Base-by-base conservation (phyloP, 345 rosid species). In the Limnanthes douglasii region DNA sequence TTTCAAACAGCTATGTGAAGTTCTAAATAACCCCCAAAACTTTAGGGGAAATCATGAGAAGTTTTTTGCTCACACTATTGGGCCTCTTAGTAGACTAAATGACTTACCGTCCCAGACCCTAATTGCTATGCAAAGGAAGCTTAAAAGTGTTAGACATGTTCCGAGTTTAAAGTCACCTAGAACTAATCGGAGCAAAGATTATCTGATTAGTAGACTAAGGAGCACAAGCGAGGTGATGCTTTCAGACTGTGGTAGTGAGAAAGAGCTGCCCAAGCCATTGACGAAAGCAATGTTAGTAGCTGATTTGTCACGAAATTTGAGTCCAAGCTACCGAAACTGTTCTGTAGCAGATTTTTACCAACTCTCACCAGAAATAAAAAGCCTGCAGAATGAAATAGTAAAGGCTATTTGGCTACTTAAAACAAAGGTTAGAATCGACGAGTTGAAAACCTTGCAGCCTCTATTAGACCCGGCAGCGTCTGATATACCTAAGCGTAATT, bases 261-360 rank as follows among this genome's bases (percentile, higher is more conserved):
- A 57, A 11, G 58, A 47, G 48, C 52, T 79, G 3, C 78, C 17
- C 39, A 68, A 60, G 53, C 75, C 60, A n/a, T 62, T 88, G 50
- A 77, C 81, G 43, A 79, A 76, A 60, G 81, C 90, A 23, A 56
- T 88, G 62, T 67, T 67, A 11, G 42, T 77, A 34, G 93, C 76
- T 13, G 66, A 57, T 21, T 68, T 83, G 52, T 71, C 80, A 47
- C 49, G 48, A 48, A 68, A 53, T 48, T 47, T 76, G 23, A 51
- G 54, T 26, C 54, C 46, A 4, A 70, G 67, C 26, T 49, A 44
- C 43, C 51, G 54, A 48, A 53, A 46, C 47, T 46, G 39, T 11
- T 18, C 43, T 11, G 40, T 31, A 15, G 8, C 46, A 5, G 64
- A 61, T 6, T 79, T 78, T 46, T 31, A 40, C 42, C 68, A 48